Percentiles rank a stretch among this genome's conserved stretches.
These are phyloP conservation scores for Neopestalotiopsis sp. DNA, from an alignment of 2,329 filamentous ascomycete genomes.

Conservation along the genomic window DNA sequence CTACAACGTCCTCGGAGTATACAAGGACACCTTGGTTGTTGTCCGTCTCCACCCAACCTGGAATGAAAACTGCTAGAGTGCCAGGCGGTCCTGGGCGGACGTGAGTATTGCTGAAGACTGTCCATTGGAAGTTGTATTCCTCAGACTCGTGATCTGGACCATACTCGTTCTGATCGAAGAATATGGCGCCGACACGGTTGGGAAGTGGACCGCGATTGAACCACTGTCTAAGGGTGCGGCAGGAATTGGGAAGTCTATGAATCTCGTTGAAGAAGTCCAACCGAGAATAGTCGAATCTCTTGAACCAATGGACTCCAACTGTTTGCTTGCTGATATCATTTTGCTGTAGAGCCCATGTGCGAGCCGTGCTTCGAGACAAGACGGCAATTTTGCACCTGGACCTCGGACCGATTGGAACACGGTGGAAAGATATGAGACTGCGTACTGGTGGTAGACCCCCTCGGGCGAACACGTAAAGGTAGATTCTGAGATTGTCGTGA, in stretches of 20 bases:
- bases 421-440: not conserved
- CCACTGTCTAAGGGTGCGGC: not conserved
- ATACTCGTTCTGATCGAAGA: not conserved
- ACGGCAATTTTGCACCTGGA: not conserved
- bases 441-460: not conserved
- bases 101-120: not conserved
- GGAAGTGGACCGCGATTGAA: not conserved
- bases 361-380: not conserved
- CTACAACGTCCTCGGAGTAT: not conserved
- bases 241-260: not conserved
- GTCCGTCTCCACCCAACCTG: not conserved
- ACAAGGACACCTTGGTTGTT: not conserved
- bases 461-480: not conserved
- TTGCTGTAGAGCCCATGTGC: not conserved
- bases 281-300: not conserved
- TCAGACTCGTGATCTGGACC: not conserved
- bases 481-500: not conserved
- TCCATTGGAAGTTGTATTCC: not conserved
- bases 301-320: not conserved
- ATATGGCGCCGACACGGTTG: not conserved
- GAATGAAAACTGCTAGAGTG: not conserved
- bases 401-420: not conserved
- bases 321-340: not conserved
- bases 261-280: not conserved
- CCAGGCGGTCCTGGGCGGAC: not conserved